These are phyloP conservation scores for Pseudomassariella vexata DNA, from an alignment of 2,329 filamentous ascomycete species.

Conservation along the genomic window DNA sequence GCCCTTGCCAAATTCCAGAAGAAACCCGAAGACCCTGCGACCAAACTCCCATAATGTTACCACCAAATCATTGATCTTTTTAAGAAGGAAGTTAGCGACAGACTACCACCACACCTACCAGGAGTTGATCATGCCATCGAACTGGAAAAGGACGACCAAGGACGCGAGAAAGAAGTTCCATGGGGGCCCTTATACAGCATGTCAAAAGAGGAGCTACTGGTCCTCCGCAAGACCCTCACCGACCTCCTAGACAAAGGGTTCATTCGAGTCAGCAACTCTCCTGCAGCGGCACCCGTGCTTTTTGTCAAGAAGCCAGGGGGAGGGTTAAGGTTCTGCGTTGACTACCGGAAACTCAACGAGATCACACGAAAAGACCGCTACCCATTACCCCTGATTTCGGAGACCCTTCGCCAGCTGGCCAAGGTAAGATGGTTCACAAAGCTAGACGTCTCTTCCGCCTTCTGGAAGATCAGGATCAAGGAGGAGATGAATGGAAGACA, in stretches of 20 bases:
- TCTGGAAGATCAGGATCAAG: conserved; percentile 25
- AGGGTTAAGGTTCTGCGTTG: conserved; percentile 23
- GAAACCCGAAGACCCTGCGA: no score
- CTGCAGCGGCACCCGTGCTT: conserved; percentile 16
- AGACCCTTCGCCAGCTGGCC: conserved; percentile 20
- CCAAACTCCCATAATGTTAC: no score
- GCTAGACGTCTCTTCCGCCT: conserved; percentile 23
- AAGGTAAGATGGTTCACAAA: conserved; percentile 22
- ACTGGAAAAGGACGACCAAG: no score
- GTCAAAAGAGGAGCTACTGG: no score
- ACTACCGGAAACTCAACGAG: conserved; percentile 28
- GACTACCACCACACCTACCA: no score
- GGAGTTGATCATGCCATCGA: no score
- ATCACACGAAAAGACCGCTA: conserved; percentile 28
- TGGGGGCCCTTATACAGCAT: no score
- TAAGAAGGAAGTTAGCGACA: no score
- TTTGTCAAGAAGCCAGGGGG: conserved; percentile 25
- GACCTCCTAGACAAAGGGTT: background rate
- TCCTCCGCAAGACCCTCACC: background rate
- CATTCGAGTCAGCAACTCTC: conserved; percentile 1
- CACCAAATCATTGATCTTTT: no score
- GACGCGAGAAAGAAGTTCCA: no score
- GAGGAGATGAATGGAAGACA: conserved; percentile 26
- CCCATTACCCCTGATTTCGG: conserved; percentile 22
- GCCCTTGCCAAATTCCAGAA: no score